A percentile compares a stretch with the other conserved stretches of the same genome.
phyloP scores from a whole-genome alignment of 805 yeast genomes.

The Wickerhamiella parazyma region DNA sequence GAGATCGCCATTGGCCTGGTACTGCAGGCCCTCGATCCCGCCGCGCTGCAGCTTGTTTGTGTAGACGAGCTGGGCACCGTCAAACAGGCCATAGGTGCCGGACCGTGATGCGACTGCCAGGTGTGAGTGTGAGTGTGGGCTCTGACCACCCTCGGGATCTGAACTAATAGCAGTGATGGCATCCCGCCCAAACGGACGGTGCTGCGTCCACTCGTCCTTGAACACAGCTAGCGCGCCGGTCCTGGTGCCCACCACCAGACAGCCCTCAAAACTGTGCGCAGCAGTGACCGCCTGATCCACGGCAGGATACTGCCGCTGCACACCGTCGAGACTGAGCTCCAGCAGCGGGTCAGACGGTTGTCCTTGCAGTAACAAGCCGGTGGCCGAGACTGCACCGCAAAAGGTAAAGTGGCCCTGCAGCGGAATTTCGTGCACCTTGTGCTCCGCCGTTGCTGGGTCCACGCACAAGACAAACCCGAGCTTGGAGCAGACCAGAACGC shows the following conservation, averaged over 20 bases:
- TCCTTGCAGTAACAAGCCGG: constrained; percentile 1
- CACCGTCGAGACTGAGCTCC: constrained; percentile 17
- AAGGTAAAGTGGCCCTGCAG: not conserved
- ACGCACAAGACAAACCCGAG: not conserved
- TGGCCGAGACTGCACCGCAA: constrained; percentile 10
- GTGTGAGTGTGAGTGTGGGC: too few relatives aligned
- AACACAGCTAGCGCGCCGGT: constrained; percentile 38
- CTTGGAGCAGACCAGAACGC: constrained; percentile 2
- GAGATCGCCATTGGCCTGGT: constrained; percentile 31
- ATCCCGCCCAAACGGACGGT: constrained; percentile 12
- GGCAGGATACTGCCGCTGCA: not conserved
- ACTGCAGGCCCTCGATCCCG: constrained; percentile 58
- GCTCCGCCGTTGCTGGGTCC: not conserved
- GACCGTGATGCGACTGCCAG: constrained; percentile 18
- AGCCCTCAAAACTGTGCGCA: constrained; percentile 29
- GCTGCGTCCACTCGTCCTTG: not conserved
- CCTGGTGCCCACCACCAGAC: constrained; percentile 56
- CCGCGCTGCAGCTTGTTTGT: constrained; percentile 61
- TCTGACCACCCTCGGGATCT: too few relatives aligned
- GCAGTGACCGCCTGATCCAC: constrained; percentile 38
- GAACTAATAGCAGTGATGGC: constrained; percentile 21
- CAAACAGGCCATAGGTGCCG: constrained; percentile 18
- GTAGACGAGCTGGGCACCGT: constrained; percentile 8
- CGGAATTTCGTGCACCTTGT: not conserved
- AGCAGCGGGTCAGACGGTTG: constrained; percentile 33